Evolutionary conservation across 2,329 filamentous ascomycete genomes (phyloP).

Genomic region (Neonectria coccinea): DNA sequence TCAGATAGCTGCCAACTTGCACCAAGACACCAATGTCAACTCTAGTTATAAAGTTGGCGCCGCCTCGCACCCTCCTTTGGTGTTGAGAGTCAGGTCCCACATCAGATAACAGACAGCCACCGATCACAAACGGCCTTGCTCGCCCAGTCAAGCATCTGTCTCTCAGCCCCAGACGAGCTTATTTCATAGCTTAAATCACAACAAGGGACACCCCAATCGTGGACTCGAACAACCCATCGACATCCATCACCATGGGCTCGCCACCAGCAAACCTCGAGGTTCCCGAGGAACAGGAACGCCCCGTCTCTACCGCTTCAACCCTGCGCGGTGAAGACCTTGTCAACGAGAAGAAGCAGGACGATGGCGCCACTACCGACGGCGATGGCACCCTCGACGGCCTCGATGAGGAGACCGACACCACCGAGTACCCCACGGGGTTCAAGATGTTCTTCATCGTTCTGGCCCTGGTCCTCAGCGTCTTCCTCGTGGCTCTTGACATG

Average conservation of each 20-base stretch:
- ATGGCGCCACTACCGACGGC: constrained; percentile 39
- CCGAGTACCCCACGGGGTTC: constrained; percentile 55
- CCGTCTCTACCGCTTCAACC: constrained; percentile 47
- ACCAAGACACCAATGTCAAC: constrained; percentile 6
- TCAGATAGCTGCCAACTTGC: constrained; percentile 21
- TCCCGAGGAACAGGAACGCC: constrained; percentile 37
- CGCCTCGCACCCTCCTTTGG: constrained; percentile 23
- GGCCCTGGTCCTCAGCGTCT: constrained; percentile 60
- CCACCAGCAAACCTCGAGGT: constrained; percentile 38
- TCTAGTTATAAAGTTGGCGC: constrained; percentile 37
- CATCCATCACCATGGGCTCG: constrained; percentile 29
- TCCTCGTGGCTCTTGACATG: constrained; percentile 63
- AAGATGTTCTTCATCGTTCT: constrained; percentile 58
- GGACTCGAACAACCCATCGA: not conserved
- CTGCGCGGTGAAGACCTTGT: constrained; percentile 44
- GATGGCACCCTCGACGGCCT: constrained; percentile 35
- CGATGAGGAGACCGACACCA: constrained; percentile 39
- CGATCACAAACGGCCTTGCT: constrained; percentile 16
- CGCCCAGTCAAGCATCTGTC: constrained; percentile 1
- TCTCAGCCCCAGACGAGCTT: constrained; percentile 30
- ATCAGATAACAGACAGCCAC: constrained; percentile 24
- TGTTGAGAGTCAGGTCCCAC: constrained; percentile 21
- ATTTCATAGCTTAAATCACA: constrained; percentile 34
- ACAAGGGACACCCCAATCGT: not conserved
- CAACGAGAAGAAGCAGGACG: constrained; percentile 42